Evolutionary conservation across 2,329 filamentous ascomycete species (phyloP).

Genomic region (Aurifilum marmelostoma): DNA sequence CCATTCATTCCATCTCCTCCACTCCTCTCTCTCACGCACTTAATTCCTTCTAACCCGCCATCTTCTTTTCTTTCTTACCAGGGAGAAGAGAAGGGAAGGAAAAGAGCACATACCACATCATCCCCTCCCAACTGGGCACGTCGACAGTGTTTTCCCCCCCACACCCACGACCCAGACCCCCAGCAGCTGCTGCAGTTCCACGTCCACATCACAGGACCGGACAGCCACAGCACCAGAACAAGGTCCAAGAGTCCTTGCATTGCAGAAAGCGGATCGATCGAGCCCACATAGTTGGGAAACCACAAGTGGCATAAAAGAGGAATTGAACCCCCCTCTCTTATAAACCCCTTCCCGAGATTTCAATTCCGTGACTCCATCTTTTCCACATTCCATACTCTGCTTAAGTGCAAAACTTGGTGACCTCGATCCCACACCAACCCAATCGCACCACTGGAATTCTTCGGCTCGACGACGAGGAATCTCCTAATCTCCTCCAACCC

Average conservation of each 20-base stretch:
- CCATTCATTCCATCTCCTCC: constrained; percentile 50
- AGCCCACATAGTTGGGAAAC: constrained; percentile 14
- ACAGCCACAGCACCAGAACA: constrained; percentile 23
- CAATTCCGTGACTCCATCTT: constrained; percentile 17
- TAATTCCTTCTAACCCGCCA: constrained; percentile 48
- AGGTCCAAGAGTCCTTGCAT: constrained; percentile 30
- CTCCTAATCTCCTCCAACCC: constrained; percentile 42
- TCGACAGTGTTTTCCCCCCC: constrained; percentile 24
- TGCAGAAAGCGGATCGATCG: constrained; percentile 20
- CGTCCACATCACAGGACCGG: constrained; percentile 33
- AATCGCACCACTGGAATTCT: constrained; percentile 42
- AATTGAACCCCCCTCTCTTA: constrained; percentile 25
- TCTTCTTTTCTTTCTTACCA: constrained; percentile 38
- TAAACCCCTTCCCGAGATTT: constrained; percentile 25
- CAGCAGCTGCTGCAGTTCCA: constrained; percentile 30
- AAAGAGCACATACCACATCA: constrained; percentile 35
- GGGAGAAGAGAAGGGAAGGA: constrained; percentile 41
- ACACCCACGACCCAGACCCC: constrained; percentile 25
- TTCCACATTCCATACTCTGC: constrained; percentile 9
- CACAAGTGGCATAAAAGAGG: constrained; percentile 20
- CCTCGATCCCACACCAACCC: constrained; percentile 29
- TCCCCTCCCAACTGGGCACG: constrained; percentile 28
- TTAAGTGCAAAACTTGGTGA: constrained; percentile 11
- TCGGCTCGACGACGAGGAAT: constrained; percentile 49
- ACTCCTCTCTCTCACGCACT: constrained; percentile 47